Evolutionary conservation across 1,284 basidiomycete species (phyloP), one percentile per base, ranked within the genome.

Genomic region (Dichomitus squalens): DNA sequence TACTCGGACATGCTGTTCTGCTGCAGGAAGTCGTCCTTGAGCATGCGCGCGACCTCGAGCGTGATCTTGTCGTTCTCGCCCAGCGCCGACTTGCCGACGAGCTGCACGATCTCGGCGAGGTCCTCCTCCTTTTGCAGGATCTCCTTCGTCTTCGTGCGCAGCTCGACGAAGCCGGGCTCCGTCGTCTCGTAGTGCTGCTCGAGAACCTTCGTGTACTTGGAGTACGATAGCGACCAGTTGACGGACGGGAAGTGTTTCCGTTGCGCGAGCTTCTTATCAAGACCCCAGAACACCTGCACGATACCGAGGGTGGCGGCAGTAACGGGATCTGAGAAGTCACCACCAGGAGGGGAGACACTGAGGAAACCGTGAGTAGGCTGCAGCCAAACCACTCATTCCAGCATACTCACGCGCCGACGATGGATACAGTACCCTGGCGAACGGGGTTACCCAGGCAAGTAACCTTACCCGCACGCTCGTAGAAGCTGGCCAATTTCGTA

Each of bases 1-100:
- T 98, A 98, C 73, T 95, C 93, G 73, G 92, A 95, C 84, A 98
- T 98, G 71, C 97, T 97, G 72, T 99, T 98, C 78, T 99, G 96
- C 75, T 98, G 96, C 71, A 99, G 78, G 80, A 97, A 99, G 76
- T 99, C 97, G 68, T 98, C 93, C 79, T 95, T 99, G 70, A 99
- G 85, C 91, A 99, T 95, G 53, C 92, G 85, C 14, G 96, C 96
- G 31, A 99, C 94, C 71, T 99, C 97, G 40, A 99, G 84, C 7
- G 96, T 99, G 70, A 98, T 96, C 85, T 99, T 99, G 79, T 99
- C 97, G 70, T 84, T 88, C 76, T 99, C 97, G 65, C 97, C 96
- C 44, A 99, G 82, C 29, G 97, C 96, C 68, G 90, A 94, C 83
- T 99, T 99, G 63, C 97, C 97, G 68, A 99, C 97, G 11, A 99